Evolutionary conservation across 768 basidiomycete genomes (phyloP).

Genomic region (Fomitopsis pulvina): DNA sequence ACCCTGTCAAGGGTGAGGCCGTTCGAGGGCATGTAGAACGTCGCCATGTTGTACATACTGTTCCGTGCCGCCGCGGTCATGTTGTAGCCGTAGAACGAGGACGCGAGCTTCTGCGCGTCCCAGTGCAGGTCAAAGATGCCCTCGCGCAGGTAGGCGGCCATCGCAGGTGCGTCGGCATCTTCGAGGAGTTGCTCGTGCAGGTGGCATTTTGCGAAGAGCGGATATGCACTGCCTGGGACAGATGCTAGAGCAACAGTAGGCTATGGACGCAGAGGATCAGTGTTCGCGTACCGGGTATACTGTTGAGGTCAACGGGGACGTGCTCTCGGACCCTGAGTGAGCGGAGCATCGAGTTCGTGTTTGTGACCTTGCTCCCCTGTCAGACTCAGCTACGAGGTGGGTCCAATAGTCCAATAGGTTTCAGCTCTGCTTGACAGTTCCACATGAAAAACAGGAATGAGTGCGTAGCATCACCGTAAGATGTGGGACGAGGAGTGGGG

Average conservation of each 20-base stretch:
- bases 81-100: slow-evolving; percentile 95
- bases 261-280: slow-evolving; percentile 12
- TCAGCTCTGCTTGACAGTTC: slow-evolving; percentile 90
- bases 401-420: slow-evolving; percentile 44
- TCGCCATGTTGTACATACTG: slow-evolving; percentile 62
- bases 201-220: slow-evolving; percentile 55
- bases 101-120: slow-evolving; percentile 73
- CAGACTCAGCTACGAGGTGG: slow-evolving; percentile 38
- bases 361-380: slow-evolving; percentile 29
- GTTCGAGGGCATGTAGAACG: slow-evolving; percentile 83
- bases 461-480: slow-evolving; percentile 51
- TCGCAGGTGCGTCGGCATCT: slow-evolving; percentile 44
- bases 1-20: slow-evolving; percentile 77
- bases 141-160: slow-evolving; percentile 50
- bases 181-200: slow-evolving; percentile 30
- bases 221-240: slow-evolving; percentile 51
- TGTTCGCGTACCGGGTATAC: slow-evolving; percentile 63
- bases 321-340: slow-evolving; percentile 64
- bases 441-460: slow-evolving; percentile 51
- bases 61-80: slow-evolving; percentile 59
- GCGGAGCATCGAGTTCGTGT: slow-evolving; percentile 51
- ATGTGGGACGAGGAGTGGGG: slow-evolving; percentile 85
- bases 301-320: slow-evolving; percentile 76
- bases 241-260: too few species aligned
- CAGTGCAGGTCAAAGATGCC: slow-evolving; percentile 85